Evolutionary conservation across 2,329 filamentous ascomycete species (phyloP), one percentile per base, ranked within the genome.

Genomic region (Cercospora sojina): DNA sequence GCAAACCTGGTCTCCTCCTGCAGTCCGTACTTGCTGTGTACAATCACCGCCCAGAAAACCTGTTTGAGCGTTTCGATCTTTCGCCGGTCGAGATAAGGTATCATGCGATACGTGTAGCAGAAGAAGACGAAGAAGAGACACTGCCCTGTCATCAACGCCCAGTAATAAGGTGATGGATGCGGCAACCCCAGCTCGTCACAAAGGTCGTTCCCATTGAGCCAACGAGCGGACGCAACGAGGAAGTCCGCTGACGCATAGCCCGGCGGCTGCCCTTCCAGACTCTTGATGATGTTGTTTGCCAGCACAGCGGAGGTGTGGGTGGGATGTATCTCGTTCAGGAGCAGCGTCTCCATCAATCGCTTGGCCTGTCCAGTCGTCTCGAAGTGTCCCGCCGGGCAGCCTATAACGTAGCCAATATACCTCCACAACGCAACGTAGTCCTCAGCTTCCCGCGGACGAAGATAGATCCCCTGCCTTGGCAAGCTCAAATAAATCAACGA

Each of bases 341-440:
- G 77, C 1, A 93, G 79, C 0, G 85, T 86, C 71, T 93, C 90
- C 86, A 92, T 89, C 73, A 88, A 84, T 2, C 81, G 80, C 70
- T 84, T 87, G 1, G 88, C 87, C 35, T 82, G 81, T 5, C 79
- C 78, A 0, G 86, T 82, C 0, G 83, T 86, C 1, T 82, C 81
- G 69, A 83, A 84, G 25, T 83, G 68, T 0, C 79, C 83, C 1
- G 85, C 86, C 0, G 90, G 91, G 6, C 87, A 87, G 12, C 91
- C 91, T 72, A 92, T 84, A 31, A 93, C 81, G 73, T 91, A 84
- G 0, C 86, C 90, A 12, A 93, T 86, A 69, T 91, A 90, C 2
- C 91, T 85, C 90, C 91, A 94, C 0, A 94, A 80, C 0, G 90
- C 90, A 53, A 91, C 82, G 74, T 91, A 93, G 73, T 93, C 90